Conservation (phyloP, 2,329 filamentous ascomycete genomes). For the Fusarium bulbicola region DNA sequence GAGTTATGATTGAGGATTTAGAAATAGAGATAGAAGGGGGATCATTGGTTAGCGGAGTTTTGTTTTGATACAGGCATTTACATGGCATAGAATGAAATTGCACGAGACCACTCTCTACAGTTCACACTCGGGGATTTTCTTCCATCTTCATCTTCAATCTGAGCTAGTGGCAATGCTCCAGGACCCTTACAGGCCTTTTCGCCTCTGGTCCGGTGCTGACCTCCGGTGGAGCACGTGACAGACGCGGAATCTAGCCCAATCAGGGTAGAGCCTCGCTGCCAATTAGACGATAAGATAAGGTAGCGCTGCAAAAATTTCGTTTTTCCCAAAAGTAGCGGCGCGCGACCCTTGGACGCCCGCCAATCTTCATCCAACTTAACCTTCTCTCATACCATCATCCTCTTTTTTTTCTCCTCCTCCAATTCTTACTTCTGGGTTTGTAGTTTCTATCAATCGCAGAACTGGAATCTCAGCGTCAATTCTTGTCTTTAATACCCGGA, state of each 20-base stretch:
- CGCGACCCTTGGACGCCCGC: slow-evolving; percentile 28
- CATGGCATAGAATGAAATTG: neutral
- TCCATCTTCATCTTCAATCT: neutral
- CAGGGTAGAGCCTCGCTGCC: neutral
- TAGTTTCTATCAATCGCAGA: slow-evolving; percentile 8
- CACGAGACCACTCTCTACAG: neutral
- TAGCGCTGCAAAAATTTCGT: slow-evolving; percentile 16
- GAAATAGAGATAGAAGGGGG: slow-evolving; percentile 9
- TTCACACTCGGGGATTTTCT: neutral
- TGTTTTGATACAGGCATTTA: neutral
- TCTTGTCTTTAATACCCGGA: neutral
- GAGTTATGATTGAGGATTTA: slow-evolving; percentile 2
- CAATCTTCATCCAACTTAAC: slow-evolving; percentile 23
- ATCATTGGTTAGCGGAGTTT: neutral
- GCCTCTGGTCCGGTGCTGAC: neutral
- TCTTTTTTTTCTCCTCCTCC: slow-evolving; percentile 9
- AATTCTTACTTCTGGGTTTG: slow-evolving; percentile 9
- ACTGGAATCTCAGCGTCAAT: slow-evolving; percentile 9
- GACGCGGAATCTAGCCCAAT: neutral
- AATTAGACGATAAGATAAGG: slow-evolving; percentile 19
- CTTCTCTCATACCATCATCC: slow-evolving; percentile 6
- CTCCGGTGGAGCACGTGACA: slow-evolving; percentile 19
- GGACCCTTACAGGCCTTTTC: neutral
- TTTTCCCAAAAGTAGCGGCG: slow-evolving; percentile 10
- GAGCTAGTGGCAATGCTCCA: neutral